Base-by-base conservation (phyloP, 2,329 filamentous ascomycete genomes). In the Aspergillus versicolor region DNA sequence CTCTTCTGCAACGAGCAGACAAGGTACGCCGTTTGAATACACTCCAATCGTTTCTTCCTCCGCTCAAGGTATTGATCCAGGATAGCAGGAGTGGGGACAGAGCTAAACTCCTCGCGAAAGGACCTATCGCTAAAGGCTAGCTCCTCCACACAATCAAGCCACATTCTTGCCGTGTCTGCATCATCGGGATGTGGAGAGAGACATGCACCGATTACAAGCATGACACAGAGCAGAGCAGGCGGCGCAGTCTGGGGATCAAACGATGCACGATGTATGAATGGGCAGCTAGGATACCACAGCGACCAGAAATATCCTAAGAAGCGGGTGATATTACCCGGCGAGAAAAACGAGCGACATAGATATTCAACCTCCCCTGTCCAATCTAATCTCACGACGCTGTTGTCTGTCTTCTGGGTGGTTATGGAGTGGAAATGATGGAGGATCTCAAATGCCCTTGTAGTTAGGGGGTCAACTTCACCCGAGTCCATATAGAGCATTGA, bases 281-380 rank as follows among this genome's bases (percentile, higher is more conserved):
- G 68, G 34, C 67, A 69, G 45, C 67, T 67, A 4, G 68, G 68
- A 34, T 71, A 67, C 68, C 68, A 71, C 4, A 63, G 44, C 2
- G 61, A 61, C 68, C 68, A 70, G 53, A 69, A 71, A n/a, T 64
- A 60, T 12, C 60, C 61, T 5, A 71, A 48, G 32, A 65, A 67
- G 38, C 61, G 63, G 15, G 59, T 55, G 6, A 69, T 61, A 15
- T 64, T 66, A 3, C 9, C 15, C 4, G 68, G 61, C 0, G 61
- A 59, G 37, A 70, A 70, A 42, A 70, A 66, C 1, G 47, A 45
- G 5, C 41, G 24, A 41, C 60, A 65, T 4, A 48, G 30, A 12
- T 55, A 32, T 13, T 63, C 52, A 13, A 54, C 45, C 4, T 32
- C 11, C 1, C 41, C 5, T 2, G 61, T 53, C 65, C 64, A 66